Evolutionary conservation across 1,284 basidiomycete genomes (phyloP), one percentile per base, ranked within the genome.

Genomic region (Sparassis latifolia): DNA sequence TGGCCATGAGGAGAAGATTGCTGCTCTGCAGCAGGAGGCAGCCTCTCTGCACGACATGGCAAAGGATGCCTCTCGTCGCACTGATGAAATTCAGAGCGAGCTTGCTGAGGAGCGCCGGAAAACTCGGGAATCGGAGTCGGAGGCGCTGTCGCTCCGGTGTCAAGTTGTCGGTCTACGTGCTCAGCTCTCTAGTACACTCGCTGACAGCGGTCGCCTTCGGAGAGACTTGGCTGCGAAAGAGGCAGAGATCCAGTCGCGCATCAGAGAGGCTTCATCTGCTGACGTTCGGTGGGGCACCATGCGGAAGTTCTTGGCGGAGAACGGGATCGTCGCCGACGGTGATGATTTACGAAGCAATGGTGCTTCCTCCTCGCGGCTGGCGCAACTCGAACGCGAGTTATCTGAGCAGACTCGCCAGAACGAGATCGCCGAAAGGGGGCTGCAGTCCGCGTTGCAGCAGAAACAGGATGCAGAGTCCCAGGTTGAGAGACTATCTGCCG

Each of bases 281-380:
- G 82, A 82, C 54, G 75, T 95, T 54, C 89, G 91, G 57, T 72
- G 91, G 54, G 80, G 78, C 35, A 86, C 93, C 73, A 75, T 99
- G 54, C 84, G 92, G 50, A 89, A 84, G 62, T 86, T 97, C 63
- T 79, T 98, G 48, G 82, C 85, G 41, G 97, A 99, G 62, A 88
- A 92, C 61, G 94, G 92, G 6, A 78, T 97, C 47, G 76, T 77
- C 32, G 70, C 87, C 30, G 85, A 89, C 54, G 87, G 90, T 38
- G 82, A 83, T 39, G 82, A 86, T 45, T 63, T 85, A 44, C 70
- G 69, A 40, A 73, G 72, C 37, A 73, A 69, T 42, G 70, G 71
- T 43, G 66, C 70, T 40, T 79, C 79, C 1, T 74, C 77, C 38
- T 71, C 72, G 5, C 75, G 75, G 12, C 62, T 89, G 45, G 69